phyloP scores from a whole-genome alignment of 2,329 filamentous ascomycete species.

The Arachnomyces sp. region DNA sequence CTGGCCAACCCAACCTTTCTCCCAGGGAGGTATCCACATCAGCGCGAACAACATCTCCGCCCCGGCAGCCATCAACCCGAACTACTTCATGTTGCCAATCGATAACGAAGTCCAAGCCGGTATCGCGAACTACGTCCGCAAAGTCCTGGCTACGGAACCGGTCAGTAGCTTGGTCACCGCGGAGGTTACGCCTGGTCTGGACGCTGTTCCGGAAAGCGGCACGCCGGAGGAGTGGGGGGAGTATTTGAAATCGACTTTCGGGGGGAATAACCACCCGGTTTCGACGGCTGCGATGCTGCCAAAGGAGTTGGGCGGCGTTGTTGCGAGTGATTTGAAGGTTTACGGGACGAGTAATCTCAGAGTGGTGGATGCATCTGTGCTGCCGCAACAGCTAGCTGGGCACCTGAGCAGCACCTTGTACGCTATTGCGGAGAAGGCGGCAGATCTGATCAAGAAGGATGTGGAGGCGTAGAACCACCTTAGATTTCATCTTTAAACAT shows the following conservation, averaged over 20 bases:
- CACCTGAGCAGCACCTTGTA: conserved; percentile 20
- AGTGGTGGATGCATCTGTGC: conserved; percentile 22
- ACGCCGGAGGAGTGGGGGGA: conserved; percentile 1
- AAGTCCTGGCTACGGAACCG: too few relatives aligned
- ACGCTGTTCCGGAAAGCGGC: too few relatives aligned
- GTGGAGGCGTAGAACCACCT: not conserved
- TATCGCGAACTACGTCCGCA: too few relatives aligned
- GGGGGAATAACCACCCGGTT: conserved; percentile 10
- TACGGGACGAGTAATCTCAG: conserved; percentile 18
- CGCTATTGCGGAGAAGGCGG: conserved; percentile 17
- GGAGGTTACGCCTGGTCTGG: too few relatives aligned
- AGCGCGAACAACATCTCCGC: conserved; percentile 17
- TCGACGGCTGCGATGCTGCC: conserved; percentile 19
- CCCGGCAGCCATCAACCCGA: conserved; percentile 21
- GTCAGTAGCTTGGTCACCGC: too few relatives aligned
- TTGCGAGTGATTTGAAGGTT: conserved; percentile 15
- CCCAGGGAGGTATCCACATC: conserved; percentile 25
- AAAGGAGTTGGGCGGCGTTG: conserved; percentile 14
- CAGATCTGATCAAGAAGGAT: conserved; percentile 17
- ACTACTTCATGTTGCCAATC: conserved; percentile 24
- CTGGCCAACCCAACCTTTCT: conserved; percentile 17
- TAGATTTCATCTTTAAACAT: conserved; percentile 11
- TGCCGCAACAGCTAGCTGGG: conserved; percentile 22
- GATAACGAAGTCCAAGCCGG: conserved; percentile 18
- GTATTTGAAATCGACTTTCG: not conserved